phyloP scores from a whole-genome alignment of 163 green algal species.

The Scenedesmus sp. region DNA sequence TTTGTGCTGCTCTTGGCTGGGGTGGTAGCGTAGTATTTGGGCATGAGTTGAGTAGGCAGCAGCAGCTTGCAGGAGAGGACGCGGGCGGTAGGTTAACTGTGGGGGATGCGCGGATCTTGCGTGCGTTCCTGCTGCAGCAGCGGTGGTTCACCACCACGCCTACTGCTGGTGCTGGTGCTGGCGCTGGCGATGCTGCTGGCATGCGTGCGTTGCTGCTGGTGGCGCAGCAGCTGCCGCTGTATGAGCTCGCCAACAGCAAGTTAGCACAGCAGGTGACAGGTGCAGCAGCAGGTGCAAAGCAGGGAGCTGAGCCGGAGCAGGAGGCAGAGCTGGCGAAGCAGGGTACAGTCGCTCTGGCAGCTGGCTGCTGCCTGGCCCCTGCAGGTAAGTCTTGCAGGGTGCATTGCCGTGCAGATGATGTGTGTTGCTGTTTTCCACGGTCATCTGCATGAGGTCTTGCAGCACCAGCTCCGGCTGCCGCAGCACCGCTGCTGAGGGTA shows the following conservation, averaged over 20 bases:
- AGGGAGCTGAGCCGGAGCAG: not conserved
- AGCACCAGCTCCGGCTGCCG: too few species aligned
- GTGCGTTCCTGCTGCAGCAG: conserved; percentile 57
- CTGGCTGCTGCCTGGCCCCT: conserved; percentile 51
- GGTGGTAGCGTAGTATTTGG: conserved; percentile 12
- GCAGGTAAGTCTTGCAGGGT: conserved; percentile 26
- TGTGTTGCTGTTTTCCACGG: too few species aligned
- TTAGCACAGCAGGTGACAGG: not conserved
- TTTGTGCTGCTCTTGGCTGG: conserved; percentile 41
- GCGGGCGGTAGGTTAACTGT: conserved; percentile 1
- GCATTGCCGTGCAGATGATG: not conserved
- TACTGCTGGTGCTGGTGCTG: not conserved
- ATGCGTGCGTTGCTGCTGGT: conserved; percentile 32
- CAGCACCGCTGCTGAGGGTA: too few species aligned
- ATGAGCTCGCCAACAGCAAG: conserved; percentile 57
- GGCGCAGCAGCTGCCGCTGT: conserved; percentile 61
- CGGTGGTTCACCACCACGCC: conserved; percentile 48
- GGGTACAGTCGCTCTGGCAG: not conserved
- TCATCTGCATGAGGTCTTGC: too few species aligned
- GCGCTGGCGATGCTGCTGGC: not conserved
- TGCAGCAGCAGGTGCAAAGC: not conserved
- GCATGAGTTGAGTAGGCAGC: not conserved
- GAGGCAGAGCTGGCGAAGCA: not conserved
- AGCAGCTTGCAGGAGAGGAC: not conserved
- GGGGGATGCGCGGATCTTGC: conserved; percentile 46